Evolutionary conservation across 768 basidiomycete species (phyloP), one percentile per base, ranked within the genome.

Genomic region (Pleurotus citrinopileatus): DNA sequence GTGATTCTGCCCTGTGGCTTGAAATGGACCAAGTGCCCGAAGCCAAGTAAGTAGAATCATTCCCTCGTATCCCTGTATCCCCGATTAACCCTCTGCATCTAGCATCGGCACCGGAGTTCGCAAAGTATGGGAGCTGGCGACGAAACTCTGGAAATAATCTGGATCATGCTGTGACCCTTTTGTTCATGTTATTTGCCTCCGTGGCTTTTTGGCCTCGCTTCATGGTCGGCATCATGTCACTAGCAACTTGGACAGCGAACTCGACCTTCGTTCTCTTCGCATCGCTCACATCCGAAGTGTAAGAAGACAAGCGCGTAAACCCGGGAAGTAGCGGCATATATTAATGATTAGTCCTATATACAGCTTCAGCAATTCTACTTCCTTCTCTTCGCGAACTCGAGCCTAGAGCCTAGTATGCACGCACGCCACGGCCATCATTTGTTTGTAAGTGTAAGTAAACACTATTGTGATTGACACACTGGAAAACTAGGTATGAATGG

Each of bases 101-200:
- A 91, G 89, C 63, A 82, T 89, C 60, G 82, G 87, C 57, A 89
- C 85, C 12, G 89, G 89, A 22, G 80, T 87, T 29, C 61, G 80
- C 62, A 91, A 91, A 70, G 77, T 90, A 51, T 91, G 88, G 89
- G 79, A 80, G 51, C 68, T 77, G 44, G 81, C 72, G 28, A 74
- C 73, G 54, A 64, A 66, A 42, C 65, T 79, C 43, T 86, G 84
- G 84, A 70, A 62, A 56, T 56, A 45, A 59, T 17, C 37, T 53
- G 20, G 38, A 46, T 3, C 57, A 50, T 12, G 25, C 46, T 28
- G 3, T 34, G 32, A 34, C n/a, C 52, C 22, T 28, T 32, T 22
- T 44, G 23, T 54, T 25, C 42, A 27, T 45, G 53, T 27, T 53
- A 20, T 17, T 28, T 34, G 42, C n/a, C n/a, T n/a, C 27, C 42